Conservation (phyloP, 805 yeast genomes). For the Candida lessepsii region DNA sequence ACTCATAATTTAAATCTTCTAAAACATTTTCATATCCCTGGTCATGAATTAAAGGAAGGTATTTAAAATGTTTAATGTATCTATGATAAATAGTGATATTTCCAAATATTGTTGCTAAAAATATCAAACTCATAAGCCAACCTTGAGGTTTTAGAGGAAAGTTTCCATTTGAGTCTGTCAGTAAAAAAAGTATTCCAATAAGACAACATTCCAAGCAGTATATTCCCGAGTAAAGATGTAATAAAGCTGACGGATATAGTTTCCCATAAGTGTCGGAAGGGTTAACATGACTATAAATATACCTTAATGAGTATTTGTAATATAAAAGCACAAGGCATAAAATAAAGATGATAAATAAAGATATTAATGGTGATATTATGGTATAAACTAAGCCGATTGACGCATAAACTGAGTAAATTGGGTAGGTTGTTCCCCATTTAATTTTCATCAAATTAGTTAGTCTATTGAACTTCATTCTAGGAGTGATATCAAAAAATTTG, state of each 20-base stretch:
- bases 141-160: constrained; percentile 49
- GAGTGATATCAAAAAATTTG: constrained; percentile 51
- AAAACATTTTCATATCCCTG: constrained; percentile 1
- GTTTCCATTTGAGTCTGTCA: constrained; percentile 46
- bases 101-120: constrained; percentile 54
- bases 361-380: constrained; percentile 74
- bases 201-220: constrained; percentile 79
- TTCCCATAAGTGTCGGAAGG: constrained; percentile 66
- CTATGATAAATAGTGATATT: constrained; percentile 52
- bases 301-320: constrained; percentile 66
- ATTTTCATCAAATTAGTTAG: constrained; percentile 44
- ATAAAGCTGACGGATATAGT: constrained; percentile 69
- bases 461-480: constrained; percentile 53
- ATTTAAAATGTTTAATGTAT: constrained; percentile 31
- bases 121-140: constrained; percentile 49
- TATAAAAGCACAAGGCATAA: constrained; percentile 55
- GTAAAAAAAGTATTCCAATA: constrained; percentile 71
- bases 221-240: constrained; percentile 76
- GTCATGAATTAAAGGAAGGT: constrained; percentile 21
- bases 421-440: constrained; percentile 78
- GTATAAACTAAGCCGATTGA: constrained; percentile 78
- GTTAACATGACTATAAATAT: constrained; percentile 51
- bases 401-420: constrained; percentile 73
- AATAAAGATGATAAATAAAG: constrained; percentile 59
- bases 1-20: constrained; percentile 4